These are phyloP conservation scores for Hordeum pubiflorum DNA, from an alignment of 202 grass and related monocot species.

Conservation along the genomic window DNA sequence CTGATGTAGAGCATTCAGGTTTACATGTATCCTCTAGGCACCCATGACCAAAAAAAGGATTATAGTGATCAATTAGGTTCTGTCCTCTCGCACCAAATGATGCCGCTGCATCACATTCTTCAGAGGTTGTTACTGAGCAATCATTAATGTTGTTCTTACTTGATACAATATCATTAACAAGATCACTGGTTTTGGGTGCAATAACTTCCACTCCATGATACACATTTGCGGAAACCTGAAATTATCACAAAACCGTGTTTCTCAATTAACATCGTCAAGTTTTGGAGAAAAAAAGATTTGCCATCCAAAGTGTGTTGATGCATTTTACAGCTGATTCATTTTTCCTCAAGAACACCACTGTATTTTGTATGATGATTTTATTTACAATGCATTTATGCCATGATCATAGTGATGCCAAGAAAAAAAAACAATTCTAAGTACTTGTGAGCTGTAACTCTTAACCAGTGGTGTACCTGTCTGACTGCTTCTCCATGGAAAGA, in stretches of 20 bases:
- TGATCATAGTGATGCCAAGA: background rate
- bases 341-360: background rate
- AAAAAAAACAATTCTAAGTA: background rate
- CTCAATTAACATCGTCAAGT: background rate
- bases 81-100: background rate
- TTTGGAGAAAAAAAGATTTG: background rate
- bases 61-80: no score
- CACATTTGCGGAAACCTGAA: conserved; percentile 35
- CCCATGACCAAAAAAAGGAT: no score
- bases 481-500: conserved; percentile 19
- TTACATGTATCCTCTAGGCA: no score
- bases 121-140: conserved; percentile 1
- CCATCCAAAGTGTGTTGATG: background rate
- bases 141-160: background rate
- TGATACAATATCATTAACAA: background rate
- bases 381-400: background rate
- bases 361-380: background rate
- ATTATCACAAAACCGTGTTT: background rate
- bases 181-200: conserved; percentile 17
- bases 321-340: background rate
- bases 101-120: conserved; percentile 11
- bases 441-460: background rate
- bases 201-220: conserved; percentile 8
- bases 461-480: conserved; percentile 41
- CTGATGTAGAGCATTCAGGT: conserved; percentile 16